Conservation (phyloP, 139 green algal species). For the Raphidocelis subcapitata region DNA sequence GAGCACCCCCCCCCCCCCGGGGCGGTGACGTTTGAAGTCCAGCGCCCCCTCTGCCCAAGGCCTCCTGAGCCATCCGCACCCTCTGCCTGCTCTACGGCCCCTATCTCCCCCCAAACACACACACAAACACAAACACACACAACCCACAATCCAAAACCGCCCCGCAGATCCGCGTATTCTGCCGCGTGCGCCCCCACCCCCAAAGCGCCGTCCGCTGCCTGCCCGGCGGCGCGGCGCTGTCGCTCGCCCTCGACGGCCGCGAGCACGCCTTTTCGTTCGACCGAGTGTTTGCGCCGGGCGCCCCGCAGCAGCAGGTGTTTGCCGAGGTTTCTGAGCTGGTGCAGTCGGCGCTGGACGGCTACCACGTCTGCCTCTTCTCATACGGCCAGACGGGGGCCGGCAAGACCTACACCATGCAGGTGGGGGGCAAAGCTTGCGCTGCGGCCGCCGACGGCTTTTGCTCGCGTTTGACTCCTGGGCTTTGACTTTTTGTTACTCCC, state of each 20-base stretch:
- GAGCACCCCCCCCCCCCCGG: no score
- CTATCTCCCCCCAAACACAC: no score
- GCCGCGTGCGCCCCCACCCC: constrained; percentile 66
- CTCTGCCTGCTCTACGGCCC: no score
- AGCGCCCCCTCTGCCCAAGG: no score
- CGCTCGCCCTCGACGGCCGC: constrained; percentile 58
- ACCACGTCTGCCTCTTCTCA: constrained; percentile 97
- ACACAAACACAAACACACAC: no score
- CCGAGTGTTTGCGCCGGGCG: constrained; percentile 55
- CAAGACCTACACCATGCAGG: constrained; percentile 98
- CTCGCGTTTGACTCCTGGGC: no score
- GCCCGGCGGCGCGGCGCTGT: constrained; percentile 54
- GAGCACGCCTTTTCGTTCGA: constrained; percentile 79
- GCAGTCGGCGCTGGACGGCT: constrained; percentile 94
- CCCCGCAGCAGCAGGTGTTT: constrained; percentile 76
- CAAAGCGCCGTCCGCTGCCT: constrained; percentile 35
- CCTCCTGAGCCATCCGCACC: no score
- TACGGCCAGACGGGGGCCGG: constrained; percentile 97
- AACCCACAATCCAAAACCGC: no score
- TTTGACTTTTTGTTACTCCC: no score
- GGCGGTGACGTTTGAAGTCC: no score
- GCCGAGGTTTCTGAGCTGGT: constrained; percentile 89
- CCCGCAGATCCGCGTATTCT: constrained; percentile 88
- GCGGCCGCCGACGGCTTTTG: no score
- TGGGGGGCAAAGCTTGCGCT: no score